Evolutionary conservation across 148 eudicot species (phyloP).

Genomic region (Rhododendron simsii): DNA sequence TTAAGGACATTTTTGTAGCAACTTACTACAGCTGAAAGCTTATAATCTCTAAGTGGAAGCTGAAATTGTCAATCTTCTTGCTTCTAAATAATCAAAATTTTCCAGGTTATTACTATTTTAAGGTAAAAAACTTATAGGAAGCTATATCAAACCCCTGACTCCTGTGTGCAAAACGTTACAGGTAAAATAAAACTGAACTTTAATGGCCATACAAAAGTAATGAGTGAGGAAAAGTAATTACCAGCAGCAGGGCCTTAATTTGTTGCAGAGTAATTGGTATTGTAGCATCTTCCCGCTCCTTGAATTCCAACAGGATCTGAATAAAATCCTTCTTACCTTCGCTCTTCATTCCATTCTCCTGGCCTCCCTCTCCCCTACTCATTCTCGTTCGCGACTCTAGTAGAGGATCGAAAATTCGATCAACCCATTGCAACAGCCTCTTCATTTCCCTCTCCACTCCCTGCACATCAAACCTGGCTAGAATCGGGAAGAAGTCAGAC

Average conservation of each 20-base stretch:
- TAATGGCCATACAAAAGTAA: not conserved
- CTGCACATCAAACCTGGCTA: constrained; percentile 39
- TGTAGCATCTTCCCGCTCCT: constrained; percentile 15
- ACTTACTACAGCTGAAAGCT: not conserved
- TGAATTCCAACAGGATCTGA: constrained; percentile 30
- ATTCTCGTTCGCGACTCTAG: not conserved
- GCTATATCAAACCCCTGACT: not conserved
- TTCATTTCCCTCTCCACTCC: constrained; percentile 26
- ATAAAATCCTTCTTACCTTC: constrained; percentile 29
- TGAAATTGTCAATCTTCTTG: not conserved
- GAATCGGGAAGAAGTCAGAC: constrained; percentile 39
- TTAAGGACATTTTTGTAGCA: too few species aligned
- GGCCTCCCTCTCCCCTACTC: not conserved
- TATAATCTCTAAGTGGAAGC: not conserved
- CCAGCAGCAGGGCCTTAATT: constrained; percentile 36
- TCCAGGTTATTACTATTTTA: not conserved
- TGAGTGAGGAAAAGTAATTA: constrained; percentile 4
- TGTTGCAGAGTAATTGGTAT: constrained; percentile 21
- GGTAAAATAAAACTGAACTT: not conserved
- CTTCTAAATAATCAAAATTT: not conserved
- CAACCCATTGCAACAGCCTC: constrained; percentile 7
- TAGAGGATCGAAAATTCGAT: constrained; percentile 17
- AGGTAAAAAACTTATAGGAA: not conserved
- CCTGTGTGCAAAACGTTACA: not conserved
- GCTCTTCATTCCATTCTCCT: not conserved